Conservation (phyloP, 192 early-diverging fungal genomes). For the Backusella luteola region DNA sequence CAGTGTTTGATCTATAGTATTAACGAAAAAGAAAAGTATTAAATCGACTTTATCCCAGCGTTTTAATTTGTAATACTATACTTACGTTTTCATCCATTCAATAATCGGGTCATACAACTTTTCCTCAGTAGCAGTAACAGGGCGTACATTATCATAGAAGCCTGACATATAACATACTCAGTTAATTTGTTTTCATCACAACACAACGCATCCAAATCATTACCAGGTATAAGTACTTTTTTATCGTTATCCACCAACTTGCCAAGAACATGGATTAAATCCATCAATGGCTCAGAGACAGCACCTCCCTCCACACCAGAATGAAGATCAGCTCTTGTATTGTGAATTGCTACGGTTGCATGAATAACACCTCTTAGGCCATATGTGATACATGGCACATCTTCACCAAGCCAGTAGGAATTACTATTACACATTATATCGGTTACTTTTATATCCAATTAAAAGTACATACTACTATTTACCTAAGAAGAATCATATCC, state of each 20-base stretch:
- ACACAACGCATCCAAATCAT: neutral
- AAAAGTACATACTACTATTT: constrained; percentile 19
- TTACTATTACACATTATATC: constrained; percentile 39
- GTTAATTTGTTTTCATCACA: neutral
- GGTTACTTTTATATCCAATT: constrained; percentile 14
- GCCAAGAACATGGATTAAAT: constrained; percentile 62
- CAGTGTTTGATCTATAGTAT: neutral
- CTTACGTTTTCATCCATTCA: constrained; percentile 35
- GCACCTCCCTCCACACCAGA: constrained; percentile 77
- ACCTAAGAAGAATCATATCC: constrained; percentile 57
- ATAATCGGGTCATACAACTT: constrained; percentile 58
- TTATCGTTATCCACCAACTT: constrained; percentile 55
- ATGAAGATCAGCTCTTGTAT: constrained; percentile 62
- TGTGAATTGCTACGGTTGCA: constrained; percentile 53
- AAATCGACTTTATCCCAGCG: neutral
- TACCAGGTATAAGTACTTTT: constrained; percentile 62
- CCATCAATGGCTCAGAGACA: constrained; percentile 67
- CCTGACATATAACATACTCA: constrained; percentile 26
- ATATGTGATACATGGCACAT: constrained; percentile 75
- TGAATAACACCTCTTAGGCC: constrained; percentile 75
- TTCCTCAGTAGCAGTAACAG: constrained; percentile 53
- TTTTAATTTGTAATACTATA: neutral
- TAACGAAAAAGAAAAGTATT: neutral
- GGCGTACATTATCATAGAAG: constrained; percentile 64
- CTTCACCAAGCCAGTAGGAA: constrained; percentile 80